phyloP scores from a whole-genome alignment of 208 protist species.

The Trichomonas vaginalis region DNA sequence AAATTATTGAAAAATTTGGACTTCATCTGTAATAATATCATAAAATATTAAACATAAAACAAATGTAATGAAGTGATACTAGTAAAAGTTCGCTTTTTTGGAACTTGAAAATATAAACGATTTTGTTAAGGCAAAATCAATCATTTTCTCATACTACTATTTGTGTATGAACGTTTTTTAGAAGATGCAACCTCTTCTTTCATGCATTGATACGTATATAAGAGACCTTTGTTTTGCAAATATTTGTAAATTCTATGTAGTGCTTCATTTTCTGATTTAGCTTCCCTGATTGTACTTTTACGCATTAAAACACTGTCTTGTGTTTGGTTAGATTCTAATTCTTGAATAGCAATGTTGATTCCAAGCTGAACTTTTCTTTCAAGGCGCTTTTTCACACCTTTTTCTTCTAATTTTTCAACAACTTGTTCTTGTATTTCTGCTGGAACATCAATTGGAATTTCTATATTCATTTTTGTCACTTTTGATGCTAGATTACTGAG shows the following conservation, averaged over 20 bases:
- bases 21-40: too few species aligned
- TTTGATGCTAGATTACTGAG: too few species aligned
- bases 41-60: too few species aligned
- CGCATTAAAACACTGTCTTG: not conserved
- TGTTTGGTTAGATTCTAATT: not conserved
- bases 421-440: not conserved
- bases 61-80: too few species aligned
- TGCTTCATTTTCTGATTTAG: not conserved
- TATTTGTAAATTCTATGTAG: not conserved
- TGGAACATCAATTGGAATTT: not conserved
- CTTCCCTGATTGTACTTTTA: not conserved
- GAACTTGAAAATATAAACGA: too few species aligned
- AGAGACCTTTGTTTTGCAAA: not conserved
- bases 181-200: not conserved
- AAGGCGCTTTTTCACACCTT: not conserved
- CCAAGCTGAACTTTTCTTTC: not conserved
- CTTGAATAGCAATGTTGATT: not conserved
- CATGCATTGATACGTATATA: not conserved
- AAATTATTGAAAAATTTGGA: too few species aligned
- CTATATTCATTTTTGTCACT: not conserved
- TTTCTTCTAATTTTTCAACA: not conserved
- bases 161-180: not conserved
- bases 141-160: not conserved
- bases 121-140: too few species aligned
- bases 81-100: too few species aligned